Percentiles rank a stretch among this genome's conserved stretches.
Conservation (phyloP, 2,329 filamentous ascomycete species). For the Hymenoscyphus fructigenus region DNA sequence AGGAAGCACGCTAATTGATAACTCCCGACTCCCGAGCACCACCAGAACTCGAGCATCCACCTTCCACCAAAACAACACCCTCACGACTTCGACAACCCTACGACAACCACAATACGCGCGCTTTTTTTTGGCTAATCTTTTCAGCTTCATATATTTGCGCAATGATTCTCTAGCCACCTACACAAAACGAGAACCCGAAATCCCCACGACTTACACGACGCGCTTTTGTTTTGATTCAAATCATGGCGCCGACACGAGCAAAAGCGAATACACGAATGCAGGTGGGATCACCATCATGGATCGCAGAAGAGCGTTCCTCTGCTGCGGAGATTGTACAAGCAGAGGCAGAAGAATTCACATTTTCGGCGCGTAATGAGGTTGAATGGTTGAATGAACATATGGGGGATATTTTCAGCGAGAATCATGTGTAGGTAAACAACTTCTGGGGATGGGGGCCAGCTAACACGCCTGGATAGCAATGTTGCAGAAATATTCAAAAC, state of each 20-base stretch:
- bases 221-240: conserved; percentile 35
- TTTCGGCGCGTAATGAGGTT: conserved; percentile 87
- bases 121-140: conserved; percentile 13
- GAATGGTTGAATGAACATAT: conserved; percentile 99
- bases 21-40: background rate
- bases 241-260: conserved; percentile 38
- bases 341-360: conserved; percentile 91
- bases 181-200: background rate
- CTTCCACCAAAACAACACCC: conserved; percentile 5
- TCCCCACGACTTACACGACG: conserved; percentile 23
- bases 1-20: background rate
- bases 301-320: conserved; percentile 78
- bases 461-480: conserved; percentile 57
- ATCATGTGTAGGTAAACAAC: conserved; percentile 70
- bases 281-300: conserved; percentile 83
- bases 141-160: conserved; percentile 20
- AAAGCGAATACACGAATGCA: conserved; percentile 53
- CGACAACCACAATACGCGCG: conserved; percentile 20
- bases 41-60: conserved; percentile 2
- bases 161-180: conserved; percentile 29
- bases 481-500: conserved; percentile 96
- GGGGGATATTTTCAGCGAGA: conserved; percentile 85
- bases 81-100: conserved; percentile 7
- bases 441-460: conserved; percentile 13
- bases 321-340: conserved; percentile 72